A percentile compares a stretch with the other conserved stretches of the same genome.
phyloP scores from a whole-genome alignment of 371 early-diverging fungal species.

The Zychaea mexicana region DNA sequence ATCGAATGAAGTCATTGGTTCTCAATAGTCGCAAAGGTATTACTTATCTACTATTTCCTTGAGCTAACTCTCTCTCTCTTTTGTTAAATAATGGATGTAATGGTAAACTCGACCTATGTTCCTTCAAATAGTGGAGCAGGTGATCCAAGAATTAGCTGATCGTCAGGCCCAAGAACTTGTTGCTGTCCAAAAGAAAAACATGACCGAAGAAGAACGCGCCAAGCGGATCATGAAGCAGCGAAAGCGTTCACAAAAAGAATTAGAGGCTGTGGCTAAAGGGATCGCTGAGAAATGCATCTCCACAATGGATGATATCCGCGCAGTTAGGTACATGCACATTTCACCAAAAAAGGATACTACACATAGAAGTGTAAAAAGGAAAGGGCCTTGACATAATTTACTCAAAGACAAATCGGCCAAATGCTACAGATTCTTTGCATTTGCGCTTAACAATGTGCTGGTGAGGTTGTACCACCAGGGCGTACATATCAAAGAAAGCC shows the following conservation, averaged over 20 bases:
- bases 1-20: slow-evolving; percentile 60
- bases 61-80: too few species aligned
- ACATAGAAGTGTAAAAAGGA: background rate
- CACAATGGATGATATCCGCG: slow-evolving; percentile 65
- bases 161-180: slow-evolving; percentile 18
- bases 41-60: background rate
- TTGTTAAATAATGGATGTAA: too few species aligned
- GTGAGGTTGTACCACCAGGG: slow-evolving; percentile 85
- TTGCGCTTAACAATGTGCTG: slow-evolving; percentile 74
- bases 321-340: slow-evolving; percentile 52
- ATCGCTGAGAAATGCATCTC: slow-evolving; percentile 74
- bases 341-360: too few species aligned
- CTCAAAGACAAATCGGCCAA: background rate
- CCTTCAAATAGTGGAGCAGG: slow-evolving; percentile 21
- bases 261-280: slow-evolving; percentile 56
- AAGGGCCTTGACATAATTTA: background rate
- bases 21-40: slow-evolving; percentile 27
- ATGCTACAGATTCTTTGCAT: slow-evolving; percentile 63
- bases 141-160: slow-evolving; percentile 21
- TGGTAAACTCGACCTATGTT: slow-evolving; percentile 1
- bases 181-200: slow-evolving; percentile 13
- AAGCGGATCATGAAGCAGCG: slow-evolving; percentile 25
- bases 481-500: slow-evolving; percentile 81
- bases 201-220: slow-evolving; percentile 12
- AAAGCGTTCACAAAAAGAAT: slow-evolving; percentile 48